Evolutionary conservation across 2,329 filamentous ascomycete species (phyloP).

Genomic region (Penicillium psychrosexuale): DNA sequence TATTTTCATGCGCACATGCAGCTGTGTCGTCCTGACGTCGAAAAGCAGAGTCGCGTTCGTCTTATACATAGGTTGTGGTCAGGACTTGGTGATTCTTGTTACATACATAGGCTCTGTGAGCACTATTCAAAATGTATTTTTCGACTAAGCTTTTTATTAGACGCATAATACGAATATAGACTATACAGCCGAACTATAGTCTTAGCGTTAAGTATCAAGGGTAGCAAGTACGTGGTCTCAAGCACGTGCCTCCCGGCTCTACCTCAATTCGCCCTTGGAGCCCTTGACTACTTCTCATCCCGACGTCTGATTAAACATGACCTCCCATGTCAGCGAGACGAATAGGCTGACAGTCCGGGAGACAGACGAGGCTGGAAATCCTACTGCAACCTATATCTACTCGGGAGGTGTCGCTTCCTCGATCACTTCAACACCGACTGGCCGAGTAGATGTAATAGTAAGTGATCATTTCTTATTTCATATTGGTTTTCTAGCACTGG

Average conservation of each 20-base stretch:
- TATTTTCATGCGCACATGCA: slow-evolving; percentile 15
- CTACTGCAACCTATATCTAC: slow-evolving; percentile 51
- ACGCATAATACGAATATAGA: not conserved
- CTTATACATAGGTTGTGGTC: slow-evolving; percentile 16
- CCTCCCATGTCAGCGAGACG: not conserved
- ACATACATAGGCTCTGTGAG: slow-evolving; percentile 24
- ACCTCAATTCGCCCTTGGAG: not conserved
- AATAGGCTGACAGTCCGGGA: slow-evolving; percentile 31
- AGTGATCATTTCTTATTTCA: slow-evolving; percentile 11
- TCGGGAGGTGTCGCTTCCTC: slow-evolving; percentile 25
- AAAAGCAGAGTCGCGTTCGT: slow-evolving; percentile 11
- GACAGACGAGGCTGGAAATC: slow-evolving; percentile 51
- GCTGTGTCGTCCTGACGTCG: slow-evolving; percentile 13
- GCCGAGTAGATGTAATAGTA: slow-evolving; percentile 48
- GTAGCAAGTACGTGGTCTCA: slow-evolving; percentile 1
- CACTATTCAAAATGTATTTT: slow-evolving; percentile 8
- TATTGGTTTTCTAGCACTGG: not conserved
- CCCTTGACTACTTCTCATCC: not conserved
- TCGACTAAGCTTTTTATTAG: not conserved
- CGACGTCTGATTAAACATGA: not conserved
- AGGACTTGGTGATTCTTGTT: slow-evolving; percentile 12
- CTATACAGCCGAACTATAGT: not conserved
- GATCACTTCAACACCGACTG: slow-evolving; percentile 11
- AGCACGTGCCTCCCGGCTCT: slow-evolving; percentile 5
- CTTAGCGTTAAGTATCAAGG: not conserved